Base-by-base conservation (phyloP, 2,329 filamentous ascomycete genomes). In the Fusarium piperis region DNA sequence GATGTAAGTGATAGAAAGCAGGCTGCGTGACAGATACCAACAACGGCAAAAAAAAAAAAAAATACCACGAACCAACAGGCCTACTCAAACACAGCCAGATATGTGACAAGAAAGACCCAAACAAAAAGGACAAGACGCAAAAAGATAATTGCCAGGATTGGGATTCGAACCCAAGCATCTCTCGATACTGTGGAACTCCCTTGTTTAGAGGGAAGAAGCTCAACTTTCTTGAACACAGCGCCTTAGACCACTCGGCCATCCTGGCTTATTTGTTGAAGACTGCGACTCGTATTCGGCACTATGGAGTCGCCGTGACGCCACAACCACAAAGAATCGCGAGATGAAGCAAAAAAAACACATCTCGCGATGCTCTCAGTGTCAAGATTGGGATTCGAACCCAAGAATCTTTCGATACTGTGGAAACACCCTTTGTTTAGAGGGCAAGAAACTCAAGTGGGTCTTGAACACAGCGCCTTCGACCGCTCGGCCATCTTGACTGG, bases 231-330 rank as follows among this genome's bases (percentile, higher is more conserved):
- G 44, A 51, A 30, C 44, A 51, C 44, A 51, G 44, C 44, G 44
- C 44, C 44, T 51, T 51, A 51, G 44, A 51, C 44, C 44, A 51
- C 44, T 51, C 44, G 44, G 44, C 44, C 44, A 51, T 51, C 44
- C 26, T 51, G 44, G 44, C 44, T 51, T 30, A n/a, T 48, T 30
- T n/a, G 44, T 48, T 48, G 44, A 48, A 48, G 11, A 30, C 2
- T 2, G 3, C 2, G 3, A 12, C 26, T 8, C 16, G 6, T 48
- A 48, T 13, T 11, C 16, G 6, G 26, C 8, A 30, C 26, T 48
- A 48, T 48, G 44, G 2, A 48, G 23, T n/a, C 16, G 1, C 26
- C 16, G 0, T 0, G 0, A 0, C 16, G 3, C 6, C 16, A 13
- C 0, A 48, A 48, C 44, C 16, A 28, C 26, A 48, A 48, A 13